Evolutionary conservation across 108 stramenopile genomes (phyloP).

Genomic region (Chaetoceros tenuissimus): DNA sequence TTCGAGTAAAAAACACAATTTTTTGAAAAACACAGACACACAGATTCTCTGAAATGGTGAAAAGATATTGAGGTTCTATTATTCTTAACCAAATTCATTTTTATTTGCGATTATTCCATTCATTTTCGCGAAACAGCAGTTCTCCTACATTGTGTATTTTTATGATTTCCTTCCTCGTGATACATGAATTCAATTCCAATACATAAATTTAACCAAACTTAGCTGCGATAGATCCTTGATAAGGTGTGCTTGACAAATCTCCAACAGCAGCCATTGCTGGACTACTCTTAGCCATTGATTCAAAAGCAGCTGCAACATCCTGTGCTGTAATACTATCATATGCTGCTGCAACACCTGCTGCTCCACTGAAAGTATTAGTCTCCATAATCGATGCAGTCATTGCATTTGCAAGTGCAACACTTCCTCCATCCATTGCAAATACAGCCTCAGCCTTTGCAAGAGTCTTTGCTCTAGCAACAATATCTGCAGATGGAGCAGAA

Average conservation of each 20-base stretch:
- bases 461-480: conserved; percentile 56
- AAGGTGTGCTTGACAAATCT: conserved; percentile 66
- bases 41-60: too few relatives aligned
- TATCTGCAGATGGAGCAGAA: conserved; percentile 30
- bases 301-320: conserved; percentile 45
- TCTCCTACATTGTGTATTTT: too few relatives aligned
- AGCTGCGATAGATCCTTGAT: conserved; percentile 61
- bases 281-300: conserved; percentile 56
- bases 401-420: conserved; percentile 56
- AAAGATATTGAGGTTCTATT: too few relatives aligned
- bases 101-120: too few relatives aligned
- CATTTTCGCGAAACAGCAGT: too few relatives aligned
- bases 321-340: conserved; percentile 57
- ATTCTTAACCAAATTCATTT: too few relatives aligned
- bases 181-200: too few relatives aligned
- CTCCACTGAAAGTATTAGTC: conserved; percentile 44
- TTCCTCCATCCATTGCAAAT: conserved; percentile 63
- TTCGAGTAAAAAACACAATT: too few relatives aligned
- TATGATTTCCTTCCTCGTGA: too few relatives aligned
- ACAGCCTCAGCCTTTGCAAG: conserved; percentile 73
- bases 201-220: conserved; percentile 27
- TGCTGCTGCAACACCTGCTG: conserved; percentile 39
- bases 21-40: too few relatives aligned
- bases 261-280: conserved; percentile 77
- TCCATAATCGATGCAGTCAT: conserved; percentile 78